Evolutionary conservation across 495 filamentous ascomycete genomes (phyloP).

Genomic region (Entonaema liquescens): DNA sequence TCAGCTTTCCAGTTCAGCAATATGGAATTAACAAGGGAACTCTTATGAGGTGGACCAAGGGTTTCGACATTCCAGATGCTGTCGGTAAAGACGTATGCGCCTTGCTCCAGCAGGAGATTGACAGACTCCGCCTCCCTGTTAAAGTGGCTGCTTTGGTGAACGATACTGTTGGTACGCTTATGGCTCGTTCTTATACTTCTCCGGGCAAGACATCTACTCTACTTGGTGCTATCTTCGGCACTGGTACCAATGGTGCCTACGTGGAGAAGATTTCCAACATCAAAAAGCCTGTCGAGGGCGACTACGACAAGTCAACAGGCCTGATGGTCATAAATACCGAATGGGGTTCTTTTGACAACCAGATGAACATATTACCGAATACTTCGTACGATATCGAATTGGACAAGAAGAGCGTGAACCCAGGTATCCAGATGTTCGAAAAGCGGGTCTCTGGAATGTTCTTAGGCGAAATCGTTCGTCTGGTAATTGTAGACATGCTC

Average conservation of each 20-base stretch:
- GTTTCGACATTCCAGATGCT: slow-evolving; percentile 92
- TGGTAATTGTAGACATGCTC: slow-evolving; percentile 73
- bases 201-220: slow-evolving; percentile 88
- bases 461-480: slow-evolving; percentile 90
- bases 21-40: slow-evolving; percentile 91
- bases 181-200: slow-evolving; percentile 95
- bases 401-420: slow-evolving; percentile 84
- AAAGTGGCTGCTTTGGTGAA: slow-evolving; percentile 95
- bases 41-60: slow-evolving; percentile 97
- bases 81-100: slow-evolving; percentile 94
- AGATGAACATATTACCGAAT: slow-evolving; percentile 82
- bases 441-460: slow-evolving; percentile 99
- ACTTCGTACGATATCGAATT: slow-evolving; percentile 83
- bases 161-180: slow-evolving; percentile 95
- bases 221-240: slow-evolving; percentile 92
- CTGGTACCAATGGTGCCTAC: slow-evolving; percentile 94
- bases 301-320: slow-evolving; percentile 83
- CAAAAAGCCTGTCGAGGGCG: slow-evolving; percentile 69
- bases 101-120: slow-evolving; percentile 89
- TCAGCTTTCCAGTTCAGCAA: slow-evolving; percentile 96
- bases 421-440: slow-evolving; percentile 98
- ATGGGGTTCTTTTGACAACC: slow-evolving; percentile 98
- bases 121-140: slow-evolving; percentile 85
- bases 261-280: slow-evolving; percentile 77
- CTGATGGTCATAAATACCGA: slow-evolving; percentile 98